phyloP scores from a whole-genome alignment of 2,329 filamentous ascomycete species.

The Nemania sp. region DNA sequence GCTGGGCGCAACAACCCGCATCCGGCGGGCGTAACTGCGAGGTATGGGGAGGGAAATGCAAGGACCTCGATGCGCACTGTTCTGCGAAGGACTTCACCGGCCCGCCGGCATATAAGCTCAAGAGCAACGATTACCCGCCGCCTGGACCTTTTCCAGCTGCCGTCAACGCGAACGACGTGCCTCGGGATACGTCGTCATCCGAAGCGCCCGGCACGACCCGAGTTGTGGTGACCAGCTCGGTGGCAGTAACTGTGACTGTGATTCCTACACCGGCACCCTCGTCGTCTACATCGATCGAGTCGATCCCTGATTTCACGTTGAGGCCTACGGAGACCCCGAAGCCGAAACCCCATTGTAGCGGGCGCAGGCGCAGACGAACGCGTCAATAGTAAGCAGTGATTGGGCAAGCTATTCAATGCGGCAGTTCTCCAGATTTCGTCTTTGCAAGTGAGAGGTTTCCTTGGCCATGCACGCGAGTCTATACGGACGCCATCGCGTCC shows the following conservation, averaged over 20 bases:
- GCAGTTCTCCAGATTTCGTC: not conserved
- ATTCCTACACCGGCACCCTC: constrained; percentile 5
- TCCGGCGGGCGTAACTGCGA: constrained; percentile 63
- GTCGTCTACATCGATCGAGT: constrained; percentile 1
- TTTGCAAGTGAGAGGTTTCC: not conserved
- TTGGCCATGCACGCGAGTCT: not conserved
- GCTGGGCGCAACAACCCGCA: constrained; percentile 60
- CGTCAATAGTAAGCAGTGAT: not conserved
- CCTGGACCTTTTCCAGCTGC: constrained; percentile 23
- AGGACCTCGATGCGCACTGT: constrained; percentile 49
- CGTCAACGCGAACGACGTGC: constrained; percentile 17
- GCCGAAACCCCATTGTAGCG: constrained; percentile 18
- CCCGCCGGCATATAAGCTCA: constrained; percentile 44
- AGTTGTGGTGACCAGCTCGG: constrained; percentile 12
- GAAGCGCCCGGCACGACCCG: constrained; percentile 4
- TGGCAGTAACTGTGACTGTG: constrained; percentile 11
- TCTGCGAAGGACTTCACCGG: constrained; percentile 47
- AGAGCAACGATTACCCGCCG: constrained; percentile 21
- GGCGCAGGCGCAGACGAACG: constrained; percentile 13
- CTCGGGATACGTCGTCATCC: constrained; percentile 12
- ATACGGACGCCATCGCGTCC: too few relatives aligned
- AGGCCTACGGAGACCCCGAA: constrained; percentile 16
- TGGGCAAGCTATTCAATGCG: not conserved
- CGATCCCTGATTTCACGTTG: constrained; percentile 20
- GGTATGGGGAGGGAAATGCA: constrained; percentile 66